Evolutionary conservation across 345 rosid genomes (phyloP), one percentile per base, ranked within the genome.

Genomic region (Eutrema japonicum): DNA sequence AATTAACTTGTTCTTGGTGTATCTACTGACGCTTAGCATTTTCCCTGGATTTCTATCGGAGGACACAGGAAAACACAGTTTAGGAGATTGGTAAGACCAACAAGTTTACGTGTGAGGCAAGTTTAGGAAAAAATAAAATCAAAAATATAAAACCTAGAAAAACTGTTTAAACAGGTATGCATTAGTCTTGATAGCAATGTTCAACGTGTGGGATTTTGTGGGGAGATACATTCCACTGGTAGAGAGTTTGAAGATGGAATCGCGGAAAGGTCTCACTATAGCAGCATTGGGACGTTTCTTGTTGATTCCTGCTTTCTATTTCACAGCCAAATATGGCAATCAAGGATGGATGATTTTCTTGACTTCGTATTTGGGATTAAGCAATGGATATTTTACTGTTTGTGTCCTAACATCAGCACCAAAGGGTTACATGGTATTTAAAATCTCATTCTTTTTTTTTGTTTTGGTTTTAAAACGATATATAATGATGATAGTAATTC

Each of bases 261-360:
- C 87, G 2, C 80, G 90, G 62, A 89, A 81, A 64, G 79, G 80
- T 14, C 85, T 92, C 9, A 81, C 80, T 83, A 68, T 82, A 1
- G 71, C 80, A 3, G 42, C 84, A 46, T 79, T 89, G 2, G 59
- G 80, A 8, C 93, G 96, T 27, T 87, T 84, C 73, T 64, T 83
- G 43, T 80, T 92, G 10, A 38, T 89, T 53, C 96, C 97, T 0
- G 86, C 91, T 8, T 89, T 92, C 78, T 88, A 89, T 82, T 89
- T 87, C 84, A 85, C 93, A 0, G 86, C 88, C 18, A 85, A 83
- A 37, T 84, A 85, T 45, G 94, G 85, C 3, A 96, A 78, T 62
- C 85, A 88, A 63, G 96, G 94, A 36, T 90, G 88, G 88, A 92
- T 88, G 96, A 87, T 92, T 69, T 40, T 83, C 59, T 84, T 87